Evolutionary conservation across 1,284 basidiomycete species (phyloP).

Genomic region (Mycena citricolor): DNA sequence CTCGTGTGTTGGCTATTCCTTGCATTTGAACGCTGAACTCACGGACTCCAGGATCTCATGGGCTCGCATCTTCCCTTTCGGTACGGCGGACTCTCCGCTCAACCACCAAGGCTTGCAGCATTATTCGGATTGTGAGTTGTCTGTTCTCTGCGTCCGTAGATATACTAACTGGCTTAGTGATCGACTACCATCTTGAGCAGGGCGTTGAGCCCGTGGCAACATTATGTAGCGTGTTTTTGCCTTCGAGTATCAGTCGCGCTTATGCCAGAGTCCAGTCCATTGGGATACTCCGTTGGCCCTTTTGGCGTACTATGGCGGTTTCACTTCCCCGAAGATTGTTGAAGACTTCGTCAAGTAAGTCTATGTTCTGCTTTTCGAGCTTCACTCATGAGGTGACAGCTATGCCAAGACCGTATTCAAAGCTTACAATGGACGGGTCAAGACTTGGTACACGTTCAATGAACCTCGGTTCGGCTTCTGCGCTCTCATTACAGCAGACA

Average conservation of each 20-base stretch:
- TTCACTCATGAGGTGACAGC: conserved; percentile 25
- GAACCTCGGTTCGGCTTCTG: conserved; percentile 49
- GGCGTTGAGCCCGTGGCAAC: conserved; percentile 48
- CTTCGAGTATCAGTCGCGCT: conserved; percentile 3
- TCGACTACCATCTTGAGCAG: conserved; percentile 42
- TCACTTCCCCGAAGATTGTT: conserved; percentile 42
- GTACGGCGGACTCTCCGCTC: conserved; percentile 44
- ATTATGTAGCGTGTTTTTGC: conserved; percentile 35
- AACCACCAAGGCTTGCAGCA: conserved; percentile 45
- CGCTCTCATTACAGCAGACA: conserved; percentile 32
- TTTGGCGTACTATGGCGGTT: conserved; percentile 47
- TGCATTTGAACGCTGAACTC: neutral
- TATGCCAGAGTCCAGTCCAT: conserved; percentile 34
- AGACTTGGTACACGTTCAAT: conserved; percentile 54
- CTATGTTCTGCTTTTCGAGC: neutral
- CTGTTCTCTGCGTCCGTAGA: neutral
- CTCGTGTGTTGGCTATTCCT: conserved; percentile 36
- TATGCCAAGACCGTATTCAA: conserved; percentile 49
- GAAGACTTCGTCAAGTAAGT: conserved; percentile 47
- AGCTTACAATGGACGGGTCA: conserved; percentile 46
- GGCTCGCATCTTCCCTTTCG: conserved; percentile 50
- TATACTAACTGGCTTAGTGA: conserved; percentile 31
- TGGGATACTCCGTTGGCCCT: conserved; percentile 49
- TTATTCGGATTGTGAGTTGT: conserved; percentile 44
- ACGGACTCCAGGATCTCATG: conserved; percentile 40